Conservation (phyloP, 2,329 filamentous ascomycete genomes). For the Colletotrichum euphorbiae region DNA sequence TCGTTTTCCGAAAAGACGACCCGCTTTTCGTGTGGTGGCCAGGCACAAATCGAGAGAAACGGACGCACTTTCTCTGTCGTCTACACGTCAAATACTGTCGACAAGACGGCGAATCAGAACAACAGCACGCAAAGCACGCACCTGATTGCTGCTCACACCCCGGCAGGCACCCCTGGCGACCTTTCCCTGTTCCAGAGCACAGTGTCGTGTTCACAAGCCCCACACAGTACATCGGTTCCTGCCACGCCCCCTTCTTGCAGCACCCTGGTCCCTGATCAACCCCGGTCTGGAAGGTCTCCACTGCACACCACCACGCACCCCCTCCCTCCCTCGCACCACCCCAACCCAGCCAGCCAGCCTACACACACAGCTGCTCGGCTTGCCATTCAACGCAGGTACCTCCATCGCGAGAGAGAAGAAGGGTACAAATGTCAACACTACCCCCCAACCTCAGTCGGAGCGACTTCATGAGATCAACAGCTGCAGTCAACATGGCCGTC, state of each 20-base stretch:
- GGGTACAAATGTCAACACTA: conserved; percentile 74
- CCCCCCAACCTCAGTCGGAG: conserved; percentile 67
- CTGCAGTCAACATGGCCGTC: conserved; percentile 69
- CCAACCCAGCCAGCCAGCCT: conserved; percentile 39
- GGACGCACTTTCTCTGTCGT: conserved; percentile 2
- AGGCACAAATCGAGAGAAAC: conserved; percentile 28
- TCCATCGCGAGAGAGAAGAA: conserved; percentile 47
- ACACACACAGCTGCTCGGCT: conserved; percentile 42
- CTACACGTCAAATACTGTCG: conserved; percentile 10
- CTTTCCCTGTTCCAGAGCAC: conserved; percentile 36
- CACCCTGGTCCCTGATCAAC: conserved; percentile 31
- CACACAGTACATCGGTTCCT: conserved; percentile 31
- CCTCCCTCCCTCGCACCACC: conserved; percentile 41
- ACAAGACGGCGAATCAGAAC: conserved; percentile 31
- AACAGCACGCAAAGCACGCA: conserved; percentile 16
- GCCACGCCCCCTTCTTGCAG: conserved; percentile 23
- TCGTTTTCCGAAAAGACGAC: conserved; percentile 16
- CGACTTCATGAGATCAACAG: conserved; percentile 57
- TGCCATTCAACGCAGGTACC: conserved; percentile 57
- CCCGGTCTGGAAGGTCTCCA: conserved; percentile 30
- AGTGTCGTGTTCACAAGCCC: not conserved
- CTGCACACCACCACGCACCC: conserved; percentile 23
- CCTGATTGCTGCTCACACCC: conserved; percentile 10
- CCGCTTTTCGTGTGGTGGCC: conserved; percentile 31
- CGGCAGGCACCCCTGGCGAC: conserved; percentile 13